These are phyloP conservation scores for Elongisporangium undulatum DNA, from an alignment of 352 stramenopile genomes.

Conservation along the genomic window DNA sequence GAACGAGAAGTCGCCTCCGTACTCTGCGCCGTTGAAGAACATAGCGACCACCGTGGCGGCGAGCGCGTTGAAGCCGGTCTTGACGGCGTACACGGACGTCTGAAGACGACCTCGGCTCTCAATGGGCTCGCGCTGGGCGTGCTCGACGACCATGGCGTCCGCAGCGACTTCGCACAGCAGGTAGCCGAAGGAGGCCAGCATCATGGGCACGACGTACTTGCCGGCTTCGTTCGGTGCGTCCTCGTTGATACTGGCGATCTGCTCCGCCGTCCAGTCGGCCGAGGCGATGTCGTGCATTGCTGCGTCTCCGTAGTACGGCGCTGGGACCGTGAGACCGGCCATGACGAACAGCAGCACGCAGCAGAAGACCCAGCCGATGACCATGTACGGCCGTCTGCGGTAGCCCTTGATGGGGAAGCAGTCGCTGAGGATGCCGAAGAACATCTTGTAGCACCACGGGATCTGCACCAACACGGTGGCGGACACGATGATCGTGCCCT, in stretches of 20 bases:
- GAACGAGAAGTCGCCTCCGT: slow-evolving; percentile 48
- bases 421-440: slow-evolving; percentile 54
- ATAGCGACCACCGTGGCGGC: slow-evolving; percentile 39
- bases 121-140: slow-evolving; percentile 43
- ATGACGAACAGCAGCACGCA: slow-evolving; percentile 48
- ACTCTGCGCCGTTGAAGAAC: slow-evolving; percentile 45
- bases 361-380: slow-evolving; percentile 46
- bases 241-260: slow-evolving; percentile 36
- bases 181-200: slow-evolving; percentile 66
- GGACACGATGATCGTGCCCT: slow-evolving; percentile 49
- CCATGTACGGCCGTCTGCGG: slow-evolving; percentile 53
- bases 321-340: slow-evolving; percentile 21
- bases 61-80: slow-evolving; percentile 40
- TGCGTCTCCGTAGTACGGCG: slow-evolving; percentile 45
- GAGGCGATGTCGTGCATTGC: slow-evolving; percentile 22
- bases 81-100: slow-evolving; percentile 50
- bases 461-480: slow-evolving; percentile 45
- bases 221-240: slow-evolving; percentile 27
- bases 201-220: slow-evolving; percentile 65
- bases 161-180: slow-evolving; percentile 50
- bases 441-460: slow-evolving; percentile 57
- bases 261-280: slow-evolving; percentile 23
- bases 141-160: slow-evolving; percentile 62
- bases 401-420: slow-evolving; percentile 56
- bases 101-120: slow-evolving; percentile 47